Evolutionary conservation across 768 basidiomycete species (phyloP), one percentile per base, ranked within the genome.

Genomic region (Floccularia luteovirens): DNA sequence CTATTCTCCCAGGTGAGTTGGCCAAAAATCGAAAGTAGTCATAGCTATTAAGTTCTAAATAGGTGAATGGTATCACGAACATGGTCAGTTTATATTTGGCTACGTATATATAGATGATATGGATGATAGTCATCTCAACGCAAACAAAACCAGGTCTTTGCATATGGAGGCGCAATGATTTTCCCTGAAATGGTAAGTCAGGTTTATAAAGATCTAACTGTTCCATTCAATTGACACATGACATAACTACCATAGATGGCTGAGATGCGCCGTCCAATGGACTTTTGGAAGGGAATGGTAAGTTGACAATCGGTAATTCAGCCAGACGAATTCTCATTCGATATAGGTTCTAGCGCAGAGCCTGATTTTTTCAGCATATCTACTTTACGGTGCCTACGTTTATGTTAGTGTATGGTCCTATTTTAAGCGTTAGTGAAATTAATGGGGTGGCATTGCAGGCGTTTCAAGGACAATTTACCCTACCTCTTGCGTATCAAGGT

Each of bases 231-330:
- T 21, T 7, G 19, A 20, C 21, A 13, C 32, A 3, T 14, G 11
- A 28, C 8, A 17, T 44, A n/a, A 39, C 31, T 16, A n/a, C 10
- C 28, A 53, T 51, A 78, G 57, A 69, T 81, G 68, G 72, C 76
- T 2, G 79, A 82, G 54, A 81, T 82, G 79, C 64, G 70, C 17
- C 66, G 78, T 4, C 79, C 79, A 1, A 73, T 74, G 70, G 79
- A 81, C 48, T 82, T 82, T 51, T 79, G 75, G 74, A 79, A 79
- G 48, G 77, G 72, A 28, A 78, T 79, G 75, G 73, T 73, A 19
- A 22, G 60, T 46, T 24, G n/a, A 12, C 27, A 28, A 3, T 31
- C 21, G 10, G 10, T 2, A 32, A 23, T 10, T n/a, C 11, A 4
- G 12, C 23, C 20, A 17, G 2, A 36, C 30, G 21, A 24, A 20